Evolutionary conservation across 2,329 filamentous ascomycete species (phyloP).

Genomic region (Dactylellina cionopaga): DNA sequence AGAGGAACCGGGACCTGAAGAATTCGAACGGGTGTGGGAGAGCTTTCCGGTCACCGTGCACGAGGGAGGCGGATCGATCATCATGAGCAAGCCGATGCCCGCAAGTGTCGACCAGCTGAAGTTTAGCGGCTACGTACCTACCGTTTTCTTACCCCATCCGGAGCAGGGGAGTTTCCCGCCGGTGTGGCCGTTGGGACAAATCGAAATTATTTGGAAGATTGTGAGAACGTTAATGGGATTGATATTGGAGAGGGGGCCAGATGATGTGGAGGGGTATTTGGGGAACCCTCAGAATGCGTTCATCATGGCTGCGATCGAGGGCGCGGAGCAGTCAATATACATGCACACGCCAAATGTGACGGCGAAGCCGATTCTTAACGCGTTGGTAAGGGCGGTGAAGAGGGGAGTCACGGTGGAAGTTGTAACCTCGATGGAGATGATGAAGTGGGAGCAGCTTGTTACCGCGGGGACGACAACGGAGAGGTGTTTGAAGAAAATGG

Average conservation of each 20-base stretch:
- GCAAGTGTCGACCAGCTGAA: not conserved
- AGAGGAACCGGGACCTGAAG: conserved; percentile 29
- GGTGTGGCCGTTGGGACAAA: conserved; percentile 63
- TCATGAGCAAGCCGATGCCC: conserved; percentile 20
- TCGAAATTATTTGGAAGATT: conserved; percentile 22
- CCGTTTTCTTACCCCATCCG: conserved; percentile 77
- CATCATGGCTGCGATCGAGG: conserved; percentile 70
- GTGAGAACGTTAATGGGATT: conserved; percentile 22
- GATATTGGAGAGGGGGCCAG: conserved; percentile 12
- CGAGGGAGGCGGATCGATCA: conserved; percentile 34
- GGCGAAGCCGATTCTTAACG: conserved; percentile 70
- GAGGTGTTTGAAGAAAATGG: conserved; percentile 70
- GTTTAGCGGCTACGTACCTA: conserved; percentile 59
- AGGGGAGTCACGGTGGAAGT: conserved; percentile 76
- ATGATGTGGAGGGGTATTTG: conserved; percentile 34
- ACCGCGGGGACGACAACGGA: conserved; percentile 76
- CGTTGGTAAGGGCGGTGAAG: conserved; percentile 69
- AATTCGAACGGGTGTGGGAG: conserved; percentile 15
- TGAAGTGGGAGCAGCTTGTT: conserved; percentile 81
- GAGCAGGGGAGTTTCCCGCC: conserved; percentile 73
- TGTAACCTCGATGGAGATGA: conserved; percentile 74
- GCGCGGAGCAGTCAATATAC: conserved; percentile 70
- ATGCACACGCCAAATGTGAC: conserved; percentile 84
- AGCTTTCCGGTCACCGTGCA: conserved; percentile 28
- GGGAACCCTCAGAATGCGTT: conserved; percentile 75